A percentile compares a stretch with the other conserved stretches of the same genome.
Conservation (phyloP, 768 basidiomycete species). For the Russula olivacea region DNA sequence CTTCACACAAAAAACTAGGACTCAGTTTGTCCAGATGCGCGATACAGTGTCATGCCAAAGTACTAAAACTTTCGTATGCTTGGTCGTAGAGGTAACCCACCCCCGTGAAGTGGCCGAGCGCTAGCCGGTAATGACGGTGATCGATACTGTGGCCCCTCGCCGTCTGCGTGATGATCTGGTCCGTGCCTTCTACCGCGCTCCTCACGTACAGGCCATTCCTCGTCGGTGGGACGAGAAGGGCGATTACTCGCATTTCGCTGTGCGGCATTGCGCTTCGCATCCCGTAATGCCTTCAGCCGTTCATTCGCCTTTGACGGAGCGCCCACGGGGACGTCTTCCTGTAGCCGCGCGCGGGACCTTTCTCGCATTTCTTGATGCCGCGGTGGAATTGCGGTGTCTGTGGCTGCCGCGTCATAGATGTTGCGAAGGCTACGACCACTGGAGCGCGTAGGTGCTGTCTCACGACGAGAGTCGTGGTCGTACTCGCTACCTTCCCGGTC, state of each 20-base stretch:
- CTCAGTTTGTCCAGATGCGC: neutral
- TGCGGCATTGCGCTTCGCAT: slow-evolving; percentile 40
- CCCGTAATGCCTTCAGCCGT: slow-evolving; percentile 46
- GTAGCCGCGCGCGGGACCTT: neutral
- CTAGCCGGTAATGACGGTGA: slow-evolving; percentile 9
- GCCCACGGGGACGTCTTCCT: slow-evolving; percentile 24
- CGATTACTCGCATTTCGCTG: neutral
- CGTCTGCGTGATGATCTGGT: neutral
- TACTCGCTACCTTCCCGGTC: slow-evolving; percentile 13
- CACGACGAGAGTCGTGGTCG: slow-evolving; percentile 22
- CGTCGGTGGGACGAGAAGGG: neutral
- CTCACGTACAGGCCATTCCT: neutral
- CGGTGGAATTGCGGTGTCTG: neutral
- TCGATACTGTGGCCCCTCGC: neutral
- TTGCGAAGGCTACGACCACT: slow-evolving; percentile 34
- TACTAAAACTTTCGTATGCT: neutral
- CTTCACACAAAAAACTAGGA: neutral
- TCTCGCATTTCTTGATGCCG: neutral
- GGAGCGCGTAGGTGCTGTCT: slow-evolving; percentile 17
- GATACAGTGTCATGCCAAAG: neutral
- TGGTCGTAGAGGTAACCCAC: slow-evolving; percentile 10
- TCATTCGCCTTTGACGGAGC: slow-evolving; percentile 38
- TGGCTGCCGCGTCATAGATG: slow-evolving; percentile 34
- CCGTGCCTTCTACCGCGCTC: neutral
- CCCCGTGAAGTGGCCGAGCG: neutral